Conservation (phyloP, 495 filamentous ascomycete genomes). For the Penicillium malachiteum region DNA sequence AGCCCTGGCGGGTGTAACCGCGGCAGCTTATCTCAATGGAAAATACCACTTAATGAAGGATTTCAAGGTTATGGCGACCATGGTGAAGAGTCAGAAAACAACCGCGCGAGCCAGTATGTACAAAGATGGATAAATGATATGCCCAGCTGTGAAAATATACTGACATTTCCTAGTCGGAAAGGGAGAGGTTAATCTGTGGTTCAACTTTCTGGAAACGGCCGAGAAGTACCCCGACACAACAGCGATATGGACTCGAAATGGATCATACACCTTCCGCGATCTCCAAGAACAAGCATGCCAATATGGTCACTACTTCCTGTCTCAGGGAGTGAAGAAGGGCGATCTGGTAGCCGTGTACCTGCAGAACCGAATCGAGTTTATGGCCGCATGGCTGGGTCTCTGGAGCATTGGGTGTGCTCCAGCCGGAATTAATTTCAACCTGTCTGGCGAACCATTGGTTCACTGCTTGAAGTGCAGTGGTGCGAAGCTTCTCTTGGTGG, state of each 20-base stretch:
- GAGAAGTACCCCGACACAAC: constrained; percentile 45
- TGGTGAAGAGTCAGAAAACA: constrained; percentile 34
- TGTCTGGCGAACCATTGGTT: constrained; percentile 62
- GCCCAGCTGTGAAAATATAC: neutral
- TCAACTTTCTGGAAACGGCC: constrained; percentile 60
- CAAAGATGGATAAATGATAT: constrained; percentile 5
- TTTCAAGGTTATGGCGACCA: constrained; percentile 33
- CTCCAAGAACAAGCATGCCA: constrained; percentile 54
- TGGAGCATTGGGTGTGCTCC: constrained; percentile 66
- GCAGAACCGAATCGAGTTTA: constrained; percentile 66
- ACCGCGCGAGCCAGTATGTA: constrained; percentile 34
- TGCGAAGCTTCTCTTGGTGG: constrained; percentile 62
- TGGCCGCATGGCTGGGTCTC: constrained; percentile 61
- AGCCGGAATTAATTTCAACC: constrained; percentile 72
- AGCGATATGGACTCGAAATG: constrained; percentile 66
- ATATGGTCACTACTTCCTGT: constrained; percentile 64
- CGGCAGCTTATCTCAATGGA: constrained; percentile 65
- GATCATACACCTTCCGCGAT: constrained; percentile 63
- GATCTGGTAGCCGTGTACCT: constrained; percentile 70
- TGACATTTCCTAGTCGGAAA: constrained; percentile 38
- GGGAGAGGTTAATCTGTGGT: constrained; percentile 59
- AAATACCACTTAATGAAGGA: constrained; percentile 68
- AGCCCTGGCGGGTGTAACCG: constrained; percentile 44
- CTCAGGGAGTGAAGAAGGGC: constrained; percentile 59
- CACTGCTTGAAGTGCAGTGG: constrained; percentile 66